Percentiles rank a stretch among this genome's conserved stretches.
phyloP scores from a whole-genome alignment of 192 early-diverging fungal species.

The Entomortierella parvispora region DNA sequence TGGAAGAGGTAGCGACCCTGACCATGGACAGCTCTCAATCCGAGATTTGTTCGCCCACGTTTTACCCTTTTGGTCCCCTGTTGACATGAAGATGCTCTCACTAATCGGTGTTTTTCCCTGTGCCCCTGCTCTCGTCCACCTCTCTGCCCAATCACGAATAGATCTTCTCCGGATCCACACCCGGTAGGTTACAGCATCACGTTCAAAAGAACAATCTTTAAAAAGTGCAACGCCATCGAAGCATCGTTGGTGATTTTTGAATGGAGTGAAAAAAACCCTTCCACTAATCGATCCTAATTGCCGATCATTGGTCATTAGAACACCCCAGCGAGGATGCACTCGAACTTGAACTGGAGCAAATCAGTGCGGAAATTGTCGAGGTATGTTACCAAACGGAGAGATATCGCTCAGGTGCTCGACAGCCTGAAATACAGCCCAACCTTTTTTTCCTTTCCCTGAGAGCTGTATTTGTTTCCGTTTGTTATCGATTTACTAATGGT shows the following conservation, averaged over 20 bases:
- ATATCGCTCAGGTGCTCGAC: background rate
- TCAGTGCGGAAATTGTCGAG: constrained; percentile 25
- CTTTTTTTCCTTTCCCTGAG: background rate
- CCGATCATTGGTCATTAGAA: constrained; percentile 11
- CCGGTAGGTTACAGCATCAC: constrained; percentile 21
- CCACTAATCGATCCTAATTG: background rate
- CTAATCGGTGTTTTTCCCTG: background rate
- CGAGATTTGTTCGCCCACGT: too few relatives aligned
- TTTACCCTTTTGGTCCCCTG: too few relatives aligned
- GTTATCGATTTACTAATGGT: background rate
- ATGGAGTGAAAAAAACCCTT: background rate
- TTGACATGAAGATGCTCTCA: background rate
- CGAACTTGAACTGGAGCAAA: constrained; percentile 29
- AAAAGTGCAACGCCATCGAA: background rate
- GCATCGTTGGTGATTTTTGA: background rate
- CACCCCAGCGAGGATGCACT: constrained; percentile 33
- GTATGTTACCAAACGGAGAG: background rate
- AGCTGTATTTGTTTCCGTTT: background rate
- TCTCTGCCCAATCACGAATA: constrained; percentile 16
- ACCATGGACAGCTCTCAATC: too few relatives aligned
- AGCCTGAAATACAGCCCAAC: background rate
- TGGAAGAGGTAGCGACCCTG: constrained; percentile 47
- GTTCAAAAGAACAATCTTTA: background rate
- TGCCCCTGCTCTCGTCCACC: background rate
- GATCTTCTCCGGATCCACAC: constrained; percentile 49